Evolutionary conservation across 2,329 filamentous ascomycete genomes (phyloP).

Genomic region (Colletotrichum falcatum): DNA sequence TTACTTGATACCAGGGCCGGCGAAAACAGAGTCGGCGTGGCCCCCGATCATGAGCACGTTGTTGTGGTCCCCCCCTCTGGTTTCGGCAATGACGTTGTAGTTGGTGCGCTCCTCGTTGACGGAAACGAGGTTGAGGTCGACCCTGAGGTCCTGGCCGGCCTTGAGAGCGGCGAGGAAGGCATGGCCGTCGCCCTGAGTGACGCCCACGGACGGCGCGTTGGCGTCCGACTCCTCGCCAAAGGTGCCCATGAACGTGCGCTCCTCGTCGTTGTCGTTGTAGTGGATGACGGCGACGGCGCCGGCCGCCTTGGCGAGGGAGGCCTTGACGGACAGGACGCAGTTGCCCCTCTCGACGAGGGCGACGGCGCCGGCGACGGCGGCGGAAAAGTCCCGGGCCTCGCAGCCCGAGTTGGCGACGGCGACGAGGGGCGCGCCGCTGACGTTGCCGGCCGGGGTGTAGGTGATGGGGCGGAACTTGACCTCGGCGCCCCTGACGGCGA

Average conservation of each 20-base stretch:
- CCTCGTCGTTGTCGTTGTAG: conserved; percentile 71
- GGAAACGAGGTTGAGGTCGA: conserved; percentile 57
- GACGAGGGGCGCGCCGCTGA: conserved; percentile 55
- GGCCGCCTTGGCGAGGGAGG: conserved; percentile 64
- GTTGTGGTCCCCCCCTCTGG: conserved; percentile 59
- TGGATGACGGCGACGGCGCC: conserved; percentile 69
- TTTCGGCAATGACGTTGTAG: conserved; percentile 65
- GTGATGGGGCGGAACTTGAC: conserved; percentile 51
- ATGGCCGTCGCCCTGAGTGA: conserved; percentile 61
- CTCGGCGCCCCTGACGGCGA: conserved; percentile 48
- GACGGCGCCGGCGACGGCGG: conserved; percentile 64
- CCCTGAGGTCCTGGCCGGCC: conserved; percentile 49
- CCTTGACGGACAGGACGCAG: conserved; percentile 71
- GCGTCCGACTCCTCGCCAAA: conserved; percentile 60
- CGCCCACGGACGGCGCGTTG: conserved; percentile 65
- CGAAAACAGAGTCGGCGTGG: conserved; percentile 61
- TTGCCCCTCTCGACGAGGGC: conserved; percentile 70
- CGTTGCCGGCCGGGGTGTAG: conserved; percentile 64
- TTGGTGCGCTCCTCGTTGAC: conserved; percentile 60
- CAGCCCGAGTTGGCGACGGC: conserved; percentile 66
- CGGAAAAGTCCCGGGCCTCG: conserved; percentile 63
- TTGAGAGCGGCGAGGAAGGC: conserved; percentile 48
- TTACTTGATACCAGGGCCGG: conserved; percentile 68
- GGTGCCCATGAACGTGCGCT: conserved; percentile 64
- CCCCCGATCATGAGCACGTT: conserved; percentile 62